A percentile compares a stretch with the other conserved stretches of the same genome.
Conservation (phyloP, 495 filamentous ascomycete genomes). For the Chaetomium fimeti region DNA sequence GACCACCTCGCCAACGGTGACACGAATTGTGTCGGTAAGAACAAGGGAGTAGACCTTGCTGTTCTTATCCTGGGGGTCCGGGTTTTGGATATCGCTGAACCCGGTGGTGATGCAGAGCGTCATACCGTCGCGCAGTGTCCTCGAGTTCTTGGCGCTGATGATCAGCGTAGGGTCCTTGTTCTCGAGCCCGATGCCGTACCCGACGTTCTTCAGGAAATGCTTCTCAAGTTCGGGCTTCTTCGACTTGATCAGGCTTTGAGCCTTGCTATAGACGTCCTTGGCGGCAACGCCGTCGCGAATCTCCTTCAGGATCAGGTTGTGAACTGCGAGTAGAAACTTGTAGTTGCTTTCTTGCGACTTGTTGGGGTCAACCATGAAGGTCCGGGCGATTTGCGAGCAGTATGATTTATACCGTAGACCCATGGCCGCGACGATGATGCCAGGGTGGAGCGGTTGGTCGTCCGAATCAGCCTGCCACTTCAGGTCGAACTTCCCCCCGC, state of each 20-base stretch:
- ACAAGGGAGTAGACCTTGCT: conserved; percentile 84
- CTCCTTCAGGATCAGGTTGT: conserved; percentile 83
- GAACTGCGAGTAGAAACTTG: conserved; percentile 81
- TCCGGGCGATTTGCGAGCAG: conserved; percentile 82
- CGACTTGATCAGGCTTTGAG: conserved; percentile 67
- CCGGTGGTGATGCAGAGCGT: conserved; percentile 86
- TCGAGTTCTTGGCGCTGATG: conserved; percentile 78
- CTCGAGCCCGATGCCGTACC: conserved; percentile 90
- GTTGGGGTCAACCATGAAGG: conserved; percentile 94
- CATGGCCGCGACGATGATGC: conserved; percentile 87
- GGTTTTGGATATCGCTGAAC: conserved; percentile 82
- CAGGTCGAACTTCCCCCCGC: conserved; percentile 91
- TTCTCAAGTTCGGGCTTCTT: conserved; percentile 94
- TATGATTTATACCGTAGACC: conserved; percentile 94
- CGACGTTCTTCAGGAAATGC: conserved; percentile 87
- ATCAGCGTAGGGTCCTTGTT: conserved; percentile 75
- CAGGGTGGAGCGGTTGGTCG: conserved; percentile 81
- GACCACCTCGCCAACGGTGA: conserved; percentile 69
- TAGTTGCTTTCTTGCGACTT: conserved; percentile 93
- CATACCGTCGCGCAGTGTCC: conserved; percentile 91
- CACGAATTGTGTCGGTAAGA: conserved; percentile 89
- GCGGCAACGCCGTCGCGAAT: conserved; percentile 81
- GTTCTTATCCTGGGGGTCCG: conserved; percentile 77
- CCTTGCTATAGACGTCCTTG: conserved; percentile 92
- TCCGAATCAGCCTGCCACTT: conserved; percentile 72